These are phyloP conservation scores for Penicillium rolfsii DNA, from an alignment of 2,329 filamentous ascomycete species.

Conservation along the genomic window DNA sequence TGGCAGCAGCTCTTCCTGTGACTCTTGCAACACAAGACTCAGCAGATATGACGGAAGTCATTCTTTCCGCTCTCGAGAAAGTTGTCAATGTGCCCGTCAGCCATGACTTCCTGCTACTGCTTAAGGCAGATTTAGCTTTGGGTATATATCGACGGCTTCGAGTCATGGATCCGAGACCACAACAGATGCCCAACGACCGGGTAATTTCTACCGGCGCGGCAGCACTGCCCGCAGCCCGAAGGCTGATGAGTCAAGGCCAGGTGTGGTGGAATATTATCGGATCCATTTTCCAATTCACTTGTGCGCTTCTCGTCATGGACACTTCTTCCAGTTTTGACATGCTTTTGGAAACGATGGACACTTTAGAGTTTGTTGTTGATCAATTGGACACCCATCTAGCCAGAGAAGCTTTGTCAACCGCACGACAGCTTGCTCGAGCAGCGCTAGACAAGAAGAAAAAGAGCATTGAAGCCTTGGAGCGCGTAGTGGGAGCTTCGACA, in stretches of 20 bases:
- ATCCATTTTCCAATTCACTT: slow-evolving; percentile 49
- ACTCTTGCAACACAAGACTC: slow-evolving; percentile 6
- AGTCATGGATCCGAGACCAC: slow-evolving; percentile 43
- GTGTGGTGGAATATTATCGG: slow-evolving; percentile 52
- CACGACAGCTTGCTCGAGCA: slow-evolving; percentile 20
- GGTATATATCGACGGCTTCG: slow-evolving; percentile 48
- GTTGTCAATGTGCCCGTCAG: slow-evolving; percentile 17
- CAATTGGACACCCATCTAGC: slow-evolving; percentile 34
- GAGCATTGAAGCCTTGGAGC: slow-evolving; percentile 19
- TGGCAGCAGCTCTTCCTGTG: slow-evolving; percentile 17
- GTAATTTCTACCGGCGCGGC: slow-evolving; percentile 41
- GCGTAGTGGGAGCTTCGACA: slow-evolving; percentile 13
- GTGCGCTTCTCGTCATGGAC: slow-evolving; percentile 47
- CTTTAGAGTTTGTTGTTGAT: slow-evolving; percentile 43
- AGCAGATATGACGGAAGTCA: slow-evolving; percentile 9
- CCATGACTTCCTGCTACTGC: slow-evolving; percentile 39
- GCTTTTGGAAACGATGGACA: slow-evolving; percentile 43
- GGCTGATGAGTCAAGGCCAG: slow-evolving; percentile 38
- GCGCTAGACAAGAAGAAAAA: slow-evolving; percentile 22
- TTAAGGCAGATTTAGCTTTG: slow-evolving; percentile 36
- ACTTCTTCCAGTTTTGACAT: slow-evolving; percentile 41
- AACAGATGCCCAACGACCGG: slow-evolving; percentile 42
- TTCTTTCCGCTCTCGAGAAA: slow-evolving; percentile 15
- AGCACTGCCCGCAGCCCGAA: slow-evolving; percentile 40
- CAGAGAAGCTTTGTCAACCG: slow-evolving; percentile 21